A percentile compares a stretch with the other conserved stretches of the same genome.
phyloP scores from a whole-genome alignment of 1,284 basidiomycete genomes.

The Peniophora sp. region DNA sequence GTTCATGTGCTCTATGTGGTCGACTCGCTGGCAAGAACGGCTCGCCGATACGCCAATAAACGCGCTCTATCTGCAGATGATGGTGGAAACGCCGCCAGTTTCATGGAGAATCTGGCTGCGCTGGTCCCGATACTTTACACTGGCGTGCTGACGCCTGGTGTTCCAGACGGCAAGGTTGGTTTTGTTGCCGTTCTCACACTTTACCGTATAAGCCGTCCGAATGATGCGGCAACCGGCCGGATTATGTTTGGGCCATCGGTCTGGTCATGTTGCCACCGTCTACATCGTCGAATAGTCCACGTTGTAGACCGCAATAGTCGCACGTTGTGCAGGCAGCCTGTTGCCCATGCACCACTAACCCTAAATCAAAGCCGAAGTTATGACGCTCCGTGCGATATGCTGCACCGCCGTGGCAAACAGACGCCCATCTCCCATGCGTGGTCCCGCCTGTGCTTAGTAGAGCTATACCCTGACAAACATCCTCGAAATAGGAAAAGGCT shows the following conservation, averaged over 20 bases:
- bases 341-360: neutral
- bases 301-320: neutral
- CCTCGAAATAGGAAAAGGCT: conserved; percentile 76
- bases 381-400: too few relatives aligned
- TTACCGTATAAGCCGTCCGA: neutral
- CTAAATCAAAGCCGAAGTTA: too few relatives aligned
- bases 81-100: conserved; percentile 56
- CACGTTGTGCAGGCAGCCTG: neutral
- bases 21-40: conserved; percentile 82
- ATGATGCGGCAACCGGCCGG: neutral
- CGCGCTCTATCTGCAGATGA: conserved; percentile 48
- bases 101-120: conserved; percentile 80
- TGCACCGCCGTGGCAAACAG: too few relatives aligned
- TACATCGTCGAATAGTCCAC: neutral
- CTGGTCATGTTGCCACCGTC: neutral
- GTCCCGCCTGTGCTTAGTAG: too few relatives aligned
- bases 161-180: conserved; percentile 79
- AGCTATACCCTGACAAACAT: conserved; percentile 27
- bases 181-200: neutral
- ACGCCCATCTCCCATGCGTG: too few relatives aligned
- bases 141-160: conserved; percentile 63
- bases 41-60: conserved; percentile 62
- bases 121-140: conserved; percentile 78
- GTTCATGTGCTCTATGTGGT: conserved; percentile 84
- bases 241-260: neutral